phyloP scores from a whole-genome alignment of 2,329 filamentous ascomycete genomes.

The Cladosporium sp. region DNA sequence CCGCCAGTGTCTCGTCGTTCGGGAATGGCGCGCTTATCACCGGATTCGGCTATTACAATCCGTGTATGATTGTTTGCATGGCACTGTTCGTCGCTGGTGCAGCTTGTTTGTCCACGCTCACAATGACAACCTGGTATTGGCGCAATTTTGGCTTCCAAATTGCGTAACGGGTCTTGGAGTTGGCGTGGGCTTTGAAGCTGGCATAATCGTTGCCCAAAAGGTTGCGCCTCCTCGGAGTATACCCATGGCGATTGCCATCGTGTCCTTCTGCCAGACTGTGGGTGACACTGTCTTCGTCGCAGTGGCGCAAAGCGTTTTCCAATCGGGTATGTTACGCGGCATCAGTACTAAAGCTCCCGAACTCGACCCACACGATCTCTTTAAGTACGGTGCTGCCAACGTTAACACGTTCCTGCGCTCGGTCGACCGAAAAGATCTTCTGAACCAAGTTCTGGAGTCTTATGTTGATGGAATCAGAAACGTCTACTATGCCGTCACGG shows the following conservation, averaged over 20 bases:
- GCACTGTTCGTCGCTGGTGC: not conserved
- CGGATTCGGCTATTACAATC: not conserved
- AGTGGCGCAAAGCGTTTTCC: not conserved
- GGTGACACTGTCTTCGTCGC: not conserved
- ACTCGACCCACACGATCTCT: not conserved
- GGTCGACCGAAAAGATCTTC: not conserved
- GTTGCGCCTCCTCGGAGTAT: not conserved
- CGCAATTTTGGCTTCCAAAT: not conserved
- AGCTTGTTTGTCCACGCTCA: not conserved
- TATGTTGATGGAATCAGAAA: not conserved
- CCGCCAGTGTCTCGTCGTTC: not conserved
- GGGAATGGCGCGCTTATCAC: not conserved
- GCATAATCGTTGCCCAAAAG: not conserved
- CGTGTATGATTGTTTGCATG: not conserved
- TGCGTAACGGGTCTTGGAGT: not conserved
- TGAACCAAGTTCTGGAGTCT: not conserved
- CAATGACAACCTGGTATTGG: not conserved
- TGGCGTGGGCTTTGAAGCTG: not conserved
- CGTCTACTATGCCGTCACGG: not conserved
- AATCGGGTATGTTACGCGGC: not conserved
- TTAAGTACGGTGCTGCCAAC: not conserved
- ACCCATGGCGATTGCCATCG: not conserved
- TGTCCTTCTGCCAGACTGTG: not conserved
- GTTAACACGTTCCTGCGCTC: not conserved
- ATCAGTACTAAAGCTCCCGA: not conserved